These are phyloP conservation scores for Flueggea neowawraea DNA, from an alignment of 441 rosid species.

Conservation along the genomic window DNA sequence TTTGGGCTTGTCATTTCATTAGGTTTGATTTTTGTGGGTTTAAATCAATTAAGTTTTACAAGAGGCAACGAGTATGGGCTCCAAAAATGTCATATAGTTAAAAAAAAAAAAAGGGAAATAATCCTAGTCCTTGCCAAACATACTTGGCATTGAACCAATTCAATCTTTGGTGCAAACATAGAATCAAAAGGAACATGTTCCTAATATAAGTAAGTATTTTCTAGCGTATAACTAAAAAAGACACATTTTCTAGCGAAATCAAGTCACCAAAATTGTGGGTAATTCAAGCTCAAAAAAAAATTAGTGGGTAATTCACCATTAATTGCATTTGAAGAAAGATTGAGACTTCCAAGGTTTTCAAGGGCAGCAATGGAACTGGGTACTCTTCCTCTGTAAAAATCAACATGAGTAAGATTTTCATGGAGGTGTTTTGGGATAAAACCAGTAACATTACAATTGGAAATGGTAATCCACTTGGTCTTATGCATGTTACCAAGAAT, in stretches of 20 bases:
- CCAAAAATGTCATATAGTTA: too few species aligned
- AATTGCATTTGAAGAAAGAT: slow-evolving; percentile 61
- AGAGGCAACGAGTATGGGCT: too few species aligned
- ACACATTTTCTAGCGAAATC: slow-evolving; percentile 59
- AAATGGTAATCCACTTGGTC: slow-evolving; percentile 54
- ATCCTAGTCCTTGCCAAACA: too few species aligned
- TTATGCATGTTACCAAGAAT: slow-evolving; percentile 65
- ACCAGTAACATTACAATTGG: slow-evolving; percentile 70
- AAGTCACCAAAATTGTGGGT: slow-evolving; percentile 76
- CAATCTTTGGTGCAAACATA: too few species aligned
- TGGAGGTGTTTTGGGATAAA: slow-evolving; percentile 51
- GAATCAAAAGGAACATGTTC: too few species aligned
- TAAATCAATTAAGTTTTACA: too few species aligned
- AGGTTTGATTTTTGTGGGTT: too few species aligned
- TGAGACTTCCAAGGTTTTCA: slow-evolving; percentile 57
- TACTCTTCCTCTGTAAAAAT: slow-evolving; percentile 74
- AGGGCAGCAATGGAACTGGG: slow-evolving; percentile 71
- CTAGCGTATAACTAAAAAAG: slow-evolving; percentile 19
- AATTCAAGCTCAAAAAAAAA: slow-evolving; percentile 54
- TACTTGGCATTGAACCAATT: too few species aligned
- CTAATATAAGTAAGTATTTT: too few species aligned
- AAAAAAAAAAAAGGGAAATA: too few species aligned
- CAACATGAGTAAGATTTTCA: slow-evolving; percentile 64
- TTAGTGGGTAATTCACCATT: slow-evolving; percentile 61
- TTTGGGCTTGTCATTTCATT: too few species aligned